Evolutionary conservation across 768 basidiomycete genomes (phyloP).

Genomic region (Lentinula aciculospora): DNA sequence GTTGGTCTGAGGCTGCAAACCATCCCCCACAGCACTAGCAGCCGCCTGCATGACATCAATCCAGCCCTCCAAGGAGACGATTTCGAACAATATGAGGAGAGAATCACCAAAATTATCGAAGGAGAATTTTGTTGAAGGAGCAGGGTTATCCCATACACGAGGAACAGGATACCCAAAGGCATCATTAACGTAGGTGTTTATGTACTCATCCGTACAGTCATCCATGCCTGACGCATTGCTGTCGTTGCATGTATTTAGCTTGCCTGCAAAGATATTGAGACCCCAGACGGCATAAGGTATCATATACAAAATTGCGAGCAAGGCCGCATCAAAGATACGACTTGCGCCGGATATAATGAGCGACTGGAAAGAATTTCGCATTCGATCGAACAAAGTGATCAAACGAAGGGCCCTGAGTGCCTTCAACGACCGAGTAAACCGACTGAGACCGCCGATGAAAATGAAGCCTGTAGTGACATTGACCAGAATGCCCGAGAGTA

Average conservation of each 20-base stretch:
- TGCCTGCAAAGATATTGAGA: slow-evolving; percentile 84
- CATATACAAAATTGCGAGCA: slow-evolving; percentile 88
- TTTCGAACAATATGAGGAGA: slow-evolving; percentile 90
- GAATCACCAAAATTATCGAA: slow-evolving; percentile 86
- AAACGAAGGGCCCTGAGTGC: slow-evolving; percentile 84
- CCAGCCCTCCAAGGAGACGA: slow-evolving; percentile 96
- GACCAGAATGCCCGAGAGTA: slow-evolving; percentile 71
- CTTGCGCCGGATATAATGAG: slow-evolving; percentile 81
- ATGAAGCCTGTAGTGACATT: slow-evolving; percentile 70
- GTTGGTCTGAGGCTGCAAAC: slow-evolving; percentile 67
- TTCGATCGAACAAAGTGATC: slow-evolving; percentile 83
- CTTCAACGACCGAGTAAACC: slow-evolving; percentile 81
- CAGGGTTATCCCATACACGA: slow-evolving; percentile 85
- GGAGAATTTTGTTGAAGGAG: slow-evolving; percentile 76
- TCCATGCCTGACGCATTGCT: slow-evolving; percentile 40
- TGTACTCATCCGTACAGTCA: slow-evolving; percentile 74
- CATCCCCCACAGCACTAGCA: slow-evolving; percentile 67
- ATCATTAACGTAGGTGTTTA: slow-evolving; percentile 52
- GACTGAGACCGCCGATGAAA: slow-evolving; percentile 72
- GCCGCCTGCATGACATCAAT: slow-evolving; percentile 85
- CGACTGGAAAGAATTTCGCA: slow-evolving; percentile 82
- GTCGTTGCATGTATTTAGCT: slow-evolving; percentile 85
- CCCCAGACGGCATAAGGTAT: slow-evolving; percentile 94
- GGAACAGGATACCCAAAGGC: slow-evolving; percentile 72
- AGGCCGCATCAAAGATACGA: slow-evolving; percentile 84